phyloP scores from a whole-genome alignment of 768 basidiomycete genomes.

The Baorangia bicolor region DNA sequence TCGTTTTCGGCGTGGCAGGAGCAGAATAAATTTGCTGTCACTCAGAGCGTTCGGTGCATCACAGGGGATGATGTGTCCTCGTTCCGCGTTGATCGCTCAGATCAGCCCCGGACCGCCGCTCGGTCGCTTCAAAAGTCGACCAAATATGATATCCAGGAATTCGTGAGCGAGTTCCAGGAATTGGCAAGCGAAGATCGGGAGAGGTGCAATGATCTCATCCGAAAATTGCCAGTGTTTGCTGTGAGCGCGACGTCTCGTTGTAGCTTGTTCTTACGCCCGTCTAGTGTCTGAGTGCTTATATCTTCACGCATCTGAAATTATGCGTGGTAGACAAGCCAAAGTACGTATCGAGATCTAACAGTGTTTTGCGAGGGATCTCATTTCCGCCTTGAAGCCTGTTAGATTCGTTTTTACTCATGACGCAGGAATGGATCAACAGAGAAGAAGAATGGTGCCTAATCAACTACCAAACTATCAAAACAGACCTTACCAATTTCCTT shows the following conservation, averaged over 20 bases:
- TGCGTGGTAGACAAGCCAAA: constrained; percentile 17
- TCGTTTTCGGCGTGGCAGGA: constrained; percentile 25
- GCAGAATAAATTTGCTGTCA: constrained; percentile 1
- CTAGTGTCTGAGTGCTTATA: constrained; percentile 23
- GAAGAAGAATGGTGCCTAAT: constrained; percentile 26
- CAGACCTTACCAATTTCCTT: constrained; percentile 11
- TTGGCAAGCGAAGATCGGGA: constrained; percentile 14
- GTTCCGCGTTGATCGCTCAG: constrained; percentile 25
- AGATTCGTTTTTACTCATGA: constrained; percentile 12
- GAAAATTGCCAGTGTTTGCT: constrained; percentile 21
- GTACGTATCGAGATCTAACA: constrained; percentile 2
- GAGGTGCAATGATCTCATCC: constrained; percentile 16
- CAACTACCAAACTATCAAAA: constrained; percentile 21
- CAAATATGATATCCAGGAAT: constrained; percentile 21
- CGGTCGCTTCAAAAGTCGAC: constrained; percentile 19
- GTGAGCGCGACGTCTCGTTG: constrained; percentile 6
- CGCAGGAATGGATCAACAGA: constrained; percentile 20
- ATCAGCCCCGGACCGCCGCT: constrained; percentile 23
- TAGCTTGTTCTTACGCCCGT: not conserved
- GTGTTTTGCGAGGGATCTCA: not conserved
- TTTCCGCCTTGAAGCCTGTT: constrained; percentile 13
- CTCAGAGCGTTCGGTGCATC: constrained; percentile 11
- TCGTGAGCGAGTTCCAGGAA: constrained; percentile 16
- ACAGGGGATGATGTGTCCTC: constrained; percentile 24
- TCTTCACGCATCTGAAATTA: constrained; percentile 28